A percentile compares a stretch with the other conserved stretches of the same genome.
Conservation (phyloP, 1,284 basidiomycete genomes). For the Kwoniella shivajii region DNA sequence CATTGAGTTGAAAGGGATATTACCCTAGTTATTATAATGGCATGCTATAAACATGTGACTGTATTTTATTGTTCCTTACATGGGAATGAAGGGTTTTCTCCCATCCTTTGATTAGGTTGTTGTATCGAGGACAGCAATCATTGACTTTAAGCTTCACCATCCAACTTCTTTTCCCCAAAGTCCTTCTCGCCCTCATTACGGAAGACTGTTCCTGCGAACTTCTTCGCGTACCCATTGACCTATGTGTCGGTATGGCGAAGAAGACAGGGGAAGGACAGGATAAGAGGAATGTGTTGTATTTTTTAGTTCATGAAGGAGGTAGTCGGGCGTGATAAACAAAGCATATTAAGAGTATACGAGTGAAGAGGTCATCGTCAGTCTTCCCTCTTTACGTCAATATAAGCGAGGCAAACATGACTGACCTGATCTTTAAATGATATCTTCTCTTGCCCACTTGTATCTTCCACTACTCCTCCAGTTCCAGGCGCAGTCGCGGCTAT, state of each 20-base stretch:
- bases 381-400: not conserved
- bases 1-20: too few relatives aligned
- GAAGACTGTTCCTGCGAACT: slow-evolving; percentile 41
- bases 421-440: slow-evolving; percentile 48
- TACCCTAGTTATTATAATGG: too few relatives aligned
- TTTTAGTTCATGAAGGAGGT: too few relatives aligned
- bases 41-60: too few relatives aligned
- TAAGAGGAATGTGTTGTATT: not conserved
- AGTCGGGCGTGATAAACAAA: too few relatives aligned
- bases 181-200: slow-evolving; percentile 42
- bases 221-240: slow-evolving; percentile 50
- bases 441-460: slow-evolving; percentile 17
- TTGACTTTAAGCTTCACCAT: slow-evolving; percentile 30
- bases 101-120: too few relatives aligned
- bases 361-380: not conserved
- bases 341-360: not conserved
- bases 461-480: slow-evolving; percentile 23
- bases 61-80: too few relatives aligned
- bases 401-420: slow-evolving; percentile 11
- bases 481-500: slow-evolving; percentile 41
- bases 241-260: slow-evolving; percentile 5
- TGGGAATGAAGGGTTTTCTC: too few relatives aligned
- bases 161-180: slow-evolving; percentile 41
- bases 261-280: not conserved
- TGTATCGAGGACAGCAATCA: too few relatives aligned